Evolutionary conservation across 352 stramenopile species (phyloP), one percentile per base, ranked within the genome.

Genomic region (Albugo candida): DNA sequence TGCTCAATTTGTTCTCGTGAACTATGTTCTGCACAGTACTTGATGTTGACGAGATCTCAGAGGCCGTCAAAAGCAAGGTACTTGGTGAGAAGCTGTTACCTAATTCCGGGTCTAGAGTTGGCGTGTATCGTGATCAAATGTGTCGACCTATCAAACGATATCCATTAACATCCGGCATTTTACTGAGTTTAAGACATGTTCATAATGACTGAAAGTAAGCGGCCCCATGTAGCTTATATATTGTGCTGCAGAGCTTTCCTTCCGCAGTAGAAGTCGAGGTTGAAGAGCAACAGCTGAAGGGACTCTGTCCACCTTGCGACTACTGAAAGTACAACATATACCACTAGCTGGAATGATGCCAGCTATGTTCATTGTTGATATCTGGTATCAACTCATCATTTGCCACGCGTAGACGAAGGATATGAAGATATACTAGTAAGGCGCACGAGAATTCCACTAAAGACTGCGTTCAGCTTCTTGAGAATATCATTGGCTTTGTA

Each of bases 21-120:
- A 60, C 51, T 39, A 86, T 64, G 34, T 67, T 61, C 19, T 69
- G 70, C 13, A 97, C 89, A n/a, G 96, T 68, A 35, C 95, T 78
- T 0, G 97, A 80, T 13, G 83, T 58, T 82, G 41, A 97, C 67
- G 41, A 96, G 94, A 65, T 98, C 93, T 92, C 93, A 98, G n/a
- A 98, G 62, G 13, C 93, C 93, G 65, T 99, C 60, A 61, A 99
- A 99, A 67, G 97, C 81, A 60, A 98, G 94, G 8, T 43, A 3
- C 41, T 59, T 54, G 1, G 64, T 31, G 3, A 63, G 53, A 13
- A 89, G 56, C 37, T 68, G 70, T 35, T 61, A 64, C 45, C 65
- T 66, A 10, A 94, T 60, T 45, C 94, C 82, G 1, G 87, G 87
- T 17, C 78, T 82, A 42, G 84, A 78, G 12, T 75, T 85, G 53